Base-by-base conservation (phyloP, 1,139 yeast genomes). In the Protomyces pachydermus region DNA sequence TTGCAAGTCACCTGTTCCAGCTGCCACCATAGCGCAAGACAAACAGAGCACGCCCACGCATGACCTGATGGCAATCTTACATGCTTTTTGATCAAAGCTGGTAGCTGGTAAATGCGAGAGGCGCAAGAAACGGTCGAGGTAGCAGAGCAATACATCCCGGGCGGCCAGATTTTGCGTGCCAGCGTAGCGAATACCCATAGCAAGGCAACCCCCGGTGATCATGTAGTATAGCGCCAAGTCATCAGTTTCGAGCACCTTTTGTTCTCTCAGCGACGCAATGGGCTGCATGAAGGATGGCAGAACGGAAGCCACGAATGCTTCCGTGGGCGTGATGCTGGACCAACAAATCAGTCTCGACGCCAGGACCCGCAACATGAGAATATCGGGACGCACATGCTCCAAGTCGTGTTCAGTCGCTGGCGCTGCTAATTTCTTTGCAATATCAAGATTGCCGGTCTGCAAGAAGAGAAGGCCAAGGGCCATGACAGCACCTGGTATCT, bases 1-100 rank as follows among this genome's bases (percentile, higher is more conserved):
- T 63, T 84, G 87, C 63, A 91, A 75, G 73, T 93, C 97, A 0
- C 98, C 98, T 25, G 91, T 84, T 0, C 97, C 97, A 1, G 96
- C 91, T 90, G 90, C 88, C 0, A 91, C 81, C 39, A 89, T 79
- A 0, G 97, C 82, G 14, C 83, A 75, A 18, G 93, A 82, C 12
- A 91, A 74, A 1, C 86, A 82, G 32, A 90, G 70, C 0, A 86
- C 77, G 69, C 85, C 84, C 65, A 85, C 83, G 46, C 86, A 79
- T 57, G 81, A 82, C 20, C 80, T 75, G 2, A 87, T 82, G 46
- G 88, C 81, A 60, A 80, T 77, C 58, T 81, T 79, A 0, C 91
- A 81, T 39, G 88, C 75, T 65, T 79, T 80, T 67, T 83, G 84
- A 70, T 88, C 95, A 70, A 84, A 84, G 51, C 80, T 82, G 2